These are phyloP conservation scores for Ophiocordyceps camponoti-saundersi DNA, from an alignment of 2,329 filamentous ascomycete species.

Conservation along the genomic window DNA sequence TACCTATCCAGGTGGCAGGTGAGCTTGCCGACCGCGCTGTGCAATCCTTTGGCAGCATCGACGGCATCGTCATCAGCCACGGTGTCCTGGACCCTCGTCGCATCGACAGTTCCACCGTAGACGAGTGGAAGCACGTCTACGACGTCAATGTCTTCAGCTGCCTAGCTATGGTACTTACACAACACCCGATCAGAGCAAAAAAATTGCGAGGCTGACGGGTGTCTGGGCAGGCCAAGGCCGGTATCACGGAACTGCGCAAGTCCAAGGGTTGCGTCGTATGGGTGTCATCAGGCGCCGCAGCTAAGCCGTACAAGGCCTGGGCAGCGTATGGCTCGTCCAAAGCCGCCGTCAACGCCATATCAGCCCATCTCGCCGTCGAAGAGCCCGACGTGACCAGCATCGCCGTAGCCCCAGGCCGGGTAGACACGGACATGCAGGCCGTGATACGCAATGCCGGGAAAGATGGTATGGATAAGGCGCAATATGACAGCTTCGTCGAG, in stretches of 20 bases:
- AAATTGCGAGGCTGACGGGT: conserved; percentile 1
- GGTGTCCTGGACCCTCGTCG: conserved; percentile 63
- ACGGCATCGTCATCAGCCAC: conserved; percentile 80
- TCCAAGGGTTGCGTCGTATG: conserved; percentile 58
- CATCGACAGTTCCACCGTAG: conserved; percentile 47
- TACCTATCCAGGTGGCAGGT: conserved; percentile 28
- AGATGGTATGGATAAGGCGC: conserved; percentile 30
- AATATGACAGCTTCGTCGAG: conserved; percentile 51
- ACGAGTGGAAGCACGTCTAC: conserved; percentile 61
- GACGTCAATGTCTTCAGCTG: conserved; percentile 80
- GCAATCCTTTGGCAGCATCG: conserved; percentile 52
- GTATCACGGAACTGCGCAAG: conserved; percentile 50
- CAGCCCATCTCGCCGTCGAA: conserved; percentile 54
- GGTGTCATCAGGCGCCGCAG: conserved; percentile 63
- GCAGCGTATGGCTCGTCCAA: conserved; percentile 70
- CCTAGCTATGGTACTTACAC: conserved; percentile 48
- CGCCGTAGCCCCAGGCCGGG: conserved; percentile 59
- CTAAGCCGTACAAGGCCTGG: conserved; percentile 52
- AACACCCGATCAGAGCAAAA: conserved; percentile 1
- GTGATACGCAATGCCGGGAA: conserved; percentile 49
- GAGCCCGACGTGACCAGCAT: conserved; percentile 61
- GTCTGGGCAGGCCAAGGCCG: conserved; percentile 45
- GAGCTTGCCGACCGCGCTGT: conserved; percentile 50
- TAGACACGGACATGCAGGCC: conserved; percentile 85
- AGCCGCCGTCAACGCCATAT: conserved; percentile 67